Evolutionary conservation across 2,329 filamentous ascomycete genomes (phyloP).

Genomic region (Xylariaceae sp.): DNA sequence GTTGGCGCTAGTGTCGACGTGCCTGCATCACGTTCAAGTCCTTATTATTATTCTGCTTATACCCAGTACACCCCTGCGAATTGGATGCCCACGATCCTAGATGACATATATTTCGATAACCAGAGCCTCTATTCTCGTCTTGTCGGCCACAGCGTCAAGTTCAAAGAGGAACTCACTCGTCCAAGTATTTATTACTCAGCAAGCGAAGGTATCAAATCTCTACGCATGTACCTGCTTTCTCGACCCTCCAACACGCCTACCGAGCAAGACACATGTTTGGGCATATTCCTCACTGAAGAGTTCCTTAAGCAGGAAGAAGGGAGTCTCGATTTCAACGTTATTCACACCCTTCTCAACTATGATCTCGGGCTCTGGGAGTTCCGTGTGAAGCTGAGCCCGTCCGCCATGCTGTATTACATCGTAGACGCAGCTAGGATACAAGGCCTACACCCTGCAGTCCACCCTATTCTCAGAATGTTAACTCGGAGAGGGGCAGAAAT

Average conservation of each 20-base stretch:
- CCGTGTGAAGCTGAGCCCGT: not conserved
- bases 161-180: not conserved
- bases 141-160: not conserved
- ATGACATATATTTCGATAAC: not conserved
- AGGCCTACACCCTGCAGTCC: not conserved
- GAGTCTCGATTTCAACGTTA: not conserved
- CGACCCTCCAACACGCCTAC: not conserved
- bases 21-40: too few relatives aligned
- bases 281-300: not conserved
- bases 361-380: not conserved
- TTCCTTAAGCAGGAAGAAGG: too few relatives aligned
- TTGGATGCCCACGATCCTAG: not conserved
- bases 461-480: not conserved
- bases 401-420: not conserved
- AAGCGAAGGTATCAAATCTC: not conserved
- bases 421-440: not conserved
- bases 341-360: slow-evolving; percentile 1
- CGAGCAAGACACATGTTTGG: not conserved
- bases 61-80: not conserved
- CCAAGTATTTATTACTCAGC: not conserved
- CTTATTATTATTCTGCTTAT: too few relatives aligned
- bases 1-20: not conserved
- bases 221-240: not conserved
- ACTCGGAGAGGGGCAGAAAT: not conserved
- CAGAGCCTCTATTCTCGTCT: not conserved